Conservation (phyloP, 2,329 filamentous ascomycete genomes). For the Aspergillus flavus region DNA sequence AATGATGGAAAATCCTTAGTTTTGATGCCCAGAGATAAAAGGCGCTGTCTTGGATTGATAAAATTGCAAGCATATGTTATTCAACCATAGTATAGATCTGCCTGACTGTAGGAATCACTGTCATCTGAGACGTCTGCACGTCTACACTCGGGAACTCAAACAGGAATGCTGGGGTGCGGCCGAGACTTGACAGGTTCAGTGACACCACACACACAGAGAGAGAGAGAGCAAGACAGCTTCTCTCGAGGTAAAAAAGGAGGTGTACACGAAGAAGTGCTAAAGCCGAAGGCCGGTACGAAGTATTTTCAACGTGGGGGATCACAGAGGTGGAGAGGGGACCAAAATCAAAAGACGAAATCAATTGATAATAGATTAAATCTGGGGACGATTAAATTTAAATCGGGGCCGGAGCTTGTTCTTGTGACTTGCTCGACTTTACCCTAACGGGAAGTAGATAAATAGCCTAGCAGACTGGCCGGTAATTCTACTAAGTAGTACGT, state of each 20-base stretch:
- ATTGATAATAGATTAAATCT: not conserved
- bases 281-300: not conserved
- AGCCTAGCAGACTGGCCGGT: too few relatives aligned
- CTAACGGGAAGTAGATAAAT: not conserved
- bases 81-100: slow-evolving; percentile 35
- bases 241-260: not conserved
- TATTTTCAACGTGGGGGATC: not conserved
- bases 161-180: not conserved
- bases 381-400: not conserved
- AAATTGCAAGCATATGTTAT: slow-evolving; percentile 37
- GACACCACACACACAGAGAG: not conserved
- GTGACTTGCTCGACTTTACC: not conserved
- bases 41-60: not conserved
- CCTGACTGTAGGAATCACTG: slow-evolving; percentile 8
- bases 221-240: not conserved
- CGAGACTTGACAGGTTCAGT: not conserved
- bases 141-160: not conserved
- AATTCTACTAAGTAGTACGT: too few relatives aligned
- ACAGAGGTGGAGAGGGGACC: not conserved
- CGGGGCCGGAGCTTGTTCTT: not conserved
- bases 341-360: not conserved
- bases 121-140: slow-evolving; percentile 18
- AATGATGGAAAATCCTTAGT: not conserved
- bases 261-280: not conserved
- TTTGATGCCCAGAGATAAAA: not conserved